Evolutionary conservation across 805 yeast genomes (phyloP), one percentile per base, ranked within the genome.

Genomic region (Cyberlindnera xishuangbannaensis): DNA sequence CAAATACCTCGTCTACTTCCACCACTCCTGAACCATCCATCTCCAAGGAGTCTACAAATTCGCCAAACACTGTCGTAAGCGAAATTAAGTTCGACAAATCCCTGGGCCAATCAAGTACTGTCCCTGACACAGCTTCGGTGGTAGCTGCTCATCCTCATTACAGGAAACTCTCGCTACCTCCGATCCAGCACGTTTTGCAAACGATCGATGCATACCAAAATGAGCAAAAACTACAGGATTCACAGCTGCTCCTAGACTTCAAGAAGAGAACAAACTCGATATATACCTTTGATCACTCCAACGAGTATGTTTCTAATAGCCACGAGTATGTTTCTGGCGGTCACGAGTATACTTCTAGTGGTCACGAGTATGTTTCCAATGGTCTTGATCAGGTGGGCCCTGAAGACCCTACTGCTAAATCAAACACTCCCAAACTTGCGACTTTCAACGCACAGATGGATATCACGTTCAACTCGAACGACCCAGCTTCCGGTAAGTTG

Each of bases 191-290:
- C 21, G 49, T 52, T 2, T 31, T 52, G 11, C 43, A 46, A 27
- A 48, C 31, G 14, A 52, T 52, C 24, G 55, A 52, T 30, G 37
- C 40, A 13, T 52, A 48, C 32, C 57, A 52, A 28, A 50, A 36
- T 22, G 50, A 49, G 27, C 54, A 50, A 27, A 45, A 52, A 26
- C 41, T 52, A 9, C 44, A 46, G n/a, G 57, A 52, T 34, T 52
- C 57, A 1, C 48, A 51, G 18, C 46, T 52, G 2, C 26, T 52
- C 7, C 31, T 52, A 14, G 48, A 51, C 28, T 42, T 52, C 31
- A 43, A 47, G 11, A 41, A 39, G 23, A 33, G 46, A 18, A 39
- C 33, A 25, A 45, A 32, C 20, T 31, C 34, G 4, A 18, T 6
- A 22, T 7, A 16, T 24, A 14, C 10, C 20, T 33, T 26, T 15